Evolutionary conservation across 2,329 filamentous ascomycete genomes (phyloP), one percentile per base, ranked within the genome.

Genomic region (Bimuria novae-zelandiae): DNA sequence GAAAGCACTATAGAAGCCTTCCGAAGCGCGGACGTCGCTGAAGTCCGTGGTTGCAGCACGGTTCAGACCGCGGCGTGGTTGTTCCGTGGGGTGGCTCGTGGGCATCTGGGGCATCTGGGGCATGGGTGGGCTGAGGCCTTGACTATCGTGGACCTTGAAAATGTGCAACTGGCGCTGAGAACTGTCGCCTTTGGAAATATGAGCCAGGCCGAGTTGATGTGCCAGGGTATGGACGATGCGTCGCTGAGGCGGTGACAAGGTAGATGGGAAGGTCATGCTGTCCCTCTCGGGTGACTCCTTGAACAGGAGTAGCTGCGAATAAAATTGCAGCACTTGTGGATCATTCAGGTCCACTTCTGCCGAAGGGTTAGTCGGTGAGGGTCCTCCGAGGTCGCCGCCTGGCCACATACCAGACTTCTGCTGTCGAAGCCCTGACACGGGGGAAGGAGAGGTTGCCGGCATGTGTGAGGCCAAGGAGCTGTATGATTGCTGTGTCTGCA

Each of bases 11-110:
- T 92, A 93, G 60, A 88, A 88, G 60, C 84, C 86, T 17, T 86
- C 87, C 19, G 89, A 87, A 56, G 88, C 89, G 49, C 89, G 84
- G 46, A 89, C 85, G 57, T 92, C 89, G 60, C 90, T 92, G 74
- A 97, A 97, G 74, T 97, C 94, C 61, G 95, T 96, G 2, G 94
- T 97, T n/a, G 94, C 94, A 14, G 94, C 92, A 57, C 94, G 88
- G 77, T 92, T 96, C 30, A 99, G 80, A 4, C 88, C 89, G 55
- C 93, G 89, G 62, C 93, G 88, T 63, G 91, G 87, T 51, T 89
- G 85, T 59, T 96, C 90, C 45, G 86, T 79, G 19, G 85, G 84
- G 53, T 89, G 87, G 51, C 86, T 86, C 1, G 72, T 79, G 65
- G 79, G 87, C 79, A 79, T 87, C 44, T 82, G 79, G 65, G 79